Evolutionary conservation across 805 yeast genomes (phyloP).

Genomic region (Pichia eremophila): DNA sequence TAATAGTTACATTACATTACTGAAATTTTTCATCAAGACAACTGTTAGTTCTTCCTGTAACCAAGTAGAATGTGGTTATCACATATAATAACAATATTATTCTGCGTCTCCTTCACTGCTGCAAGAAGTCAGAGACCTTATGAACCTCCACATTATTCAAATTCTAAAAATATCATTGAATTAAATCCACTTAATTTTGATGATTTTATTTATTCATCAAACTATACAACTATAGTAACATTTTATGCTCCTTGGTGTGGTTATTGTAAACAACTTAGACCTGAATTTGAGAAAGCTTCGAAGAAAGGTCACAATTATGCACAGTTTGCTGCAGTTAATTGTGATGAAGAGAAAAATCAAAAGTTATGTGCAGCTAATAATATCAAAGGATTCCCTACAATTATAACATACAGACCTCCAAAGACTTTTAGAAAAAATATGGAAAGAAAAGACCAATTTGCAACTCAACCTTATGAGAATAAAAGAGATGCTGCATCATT

Average conservation of each 20-base stretch:
- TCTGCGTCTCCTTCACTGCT: neutral
- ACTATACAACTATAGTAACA: constrained; percentile 75
- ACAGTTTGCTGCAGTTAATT: constrained; percentile 76
- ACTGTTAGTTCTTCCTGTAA: neutral
- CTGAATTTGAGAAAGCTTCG: constrained; percentile 57
- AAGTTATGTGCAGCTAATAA: constrained; percentile 56
- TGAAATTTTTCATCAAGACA: too few relatives aligned
- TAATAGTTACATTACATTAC: too few relatives aligned
- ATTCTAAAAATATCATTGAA: constrained; percentile 19
- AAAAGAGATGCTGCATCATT: constrained; percentile 49
- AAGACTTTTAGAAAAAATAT: constrained; percentile 28
- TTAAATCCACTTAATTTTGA: constrained; percentile 40
- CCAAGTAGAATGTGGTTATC: neutral
- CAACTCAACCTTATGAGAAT: constrained; percentile 47
- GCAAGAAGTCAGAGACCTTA: neutral
- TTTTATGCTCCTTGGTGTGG: constrained; percentile 99
- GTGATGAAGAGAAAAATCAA: constrained; percentile 64
- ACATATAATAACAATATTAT: neutral
- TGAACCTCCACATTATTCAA: constrained; percentile 15
- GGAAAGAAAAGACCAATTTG: constrained; percentile 5
- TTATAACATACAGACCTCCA: constrained; percentile 77
- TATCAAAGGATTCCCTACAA: constrained; percentile 76
- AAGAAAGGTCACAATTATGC: constrained; percentile 44
- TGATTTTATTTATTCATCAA: constrained; percentile 54
- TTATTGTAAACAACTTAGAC: constrained; percentile 68